These are phyloP conservation scores for Clathrus columnatus DNA, from an alignment of 768 basidiomycete species.

Conservation along the genomic window DNA sequence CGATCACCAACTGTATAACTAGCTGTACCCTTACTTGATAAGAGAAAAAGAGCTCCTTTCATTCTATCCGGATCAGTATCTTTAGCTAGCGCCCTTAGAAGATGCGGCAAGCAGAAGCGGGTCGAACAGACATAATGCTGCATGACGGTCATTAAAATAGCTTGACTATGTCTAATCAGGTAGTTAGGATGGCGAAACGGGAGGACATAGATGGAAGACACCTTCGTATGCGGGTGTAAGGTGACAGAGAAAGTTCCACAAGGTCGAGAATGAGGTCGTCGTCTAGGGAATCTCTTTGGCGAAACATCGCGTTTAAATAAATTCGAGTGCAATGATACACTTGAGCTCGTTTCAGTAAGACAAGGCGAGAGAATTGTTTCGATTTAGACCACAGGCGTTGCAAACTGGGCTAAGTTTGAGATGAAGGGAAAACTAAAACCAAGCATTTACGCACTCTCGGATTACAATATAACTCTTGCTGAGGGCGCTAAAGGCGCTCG, in stretches of 20 bases:
- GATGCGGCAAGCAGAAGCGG: conserved; percentile 37
- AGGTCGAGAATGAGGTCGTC: conserved; percentile 60
- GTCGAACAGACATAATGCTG: conserved; percentile 70
- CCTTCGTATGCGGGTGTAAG: conserved; percentile 72
- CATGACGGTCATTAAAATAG: conserved; percentile 46
- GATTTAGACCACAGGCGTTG: conserved; percentile 65
- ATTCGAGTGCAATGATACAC: conserved; percentile 68
- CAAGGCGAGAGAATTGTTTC: conserved; percentile 64
- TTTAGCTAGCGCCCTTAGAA: conserved; percentile 16
- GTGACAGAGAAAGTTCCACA: conserved; percentile 67
- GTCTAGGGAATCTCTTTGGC: conserved; percentile 64
- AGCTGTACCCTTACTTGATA: conserved; percentile 43
- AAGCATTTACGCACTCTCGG: conserved; percentile 41
- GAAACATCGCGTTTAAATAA: conserved; percentile 70
- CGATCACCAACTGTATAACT: conserved; percentile 31
- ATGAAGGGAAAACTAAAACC: neutral
- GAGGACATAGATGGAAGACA: conserved; percentile 23
- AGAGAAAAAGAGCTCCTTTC: conserved; percentile 42
- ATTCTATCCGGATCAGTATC: conserved; percentile 22
- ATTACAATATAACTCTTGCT: conserved; percentile 61
- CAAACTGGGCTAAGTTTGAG: conserved; percentile 32
- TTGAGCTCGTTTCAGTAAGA: conserved; percentile 71
- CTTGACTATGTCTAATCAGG: conserved; percentile 53
- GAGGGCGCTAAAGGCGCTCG: conserved; percentile 48
- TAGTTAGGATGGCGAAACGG: neutral